Base-by-base conservation (phyloP, 306 rosid genomes). In the Inga laurina region DNA sequence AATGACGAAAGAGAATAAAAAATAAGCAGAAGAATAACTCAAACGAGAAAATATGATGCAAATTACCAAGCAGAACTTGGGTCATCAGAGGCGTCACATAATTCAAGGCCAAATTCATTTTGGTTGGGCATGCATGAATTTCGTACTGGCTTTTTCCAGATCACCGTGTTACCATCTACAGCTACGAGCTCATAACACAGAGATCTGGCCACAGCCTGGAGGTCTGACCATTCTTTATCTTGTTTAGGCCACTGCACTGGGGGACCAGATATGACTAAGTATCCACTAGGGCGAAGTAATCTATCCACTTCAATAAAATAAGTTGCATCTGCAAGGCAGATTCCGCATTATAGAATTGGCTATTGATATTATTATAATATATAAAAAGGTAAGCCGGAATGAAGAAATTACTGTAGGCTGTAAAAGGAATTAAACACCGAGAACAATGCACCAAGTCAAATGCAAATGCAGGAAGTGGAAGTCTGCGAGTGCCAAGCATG, bases 151-250 rank as follows among this genome's bases (percentile, higher is more conserved):
- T 97, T 94, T 88, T 94, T 94, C 99, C 99, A 97, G 82, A 97
- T 89, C 65, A 91, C 99, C 8, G 97, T 97, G 86, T 91, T 94
- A 54, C 97, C 97, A 85, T 97, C 99, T 46, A 94, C 97, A 30
- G 93, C 94, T 86, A 91, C 86, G 82, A 97, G 86, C 80, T 97
- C 99, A 83, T 92, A 97, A 88, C 99, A 97, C 89, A 91, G 85
- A 62, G 97, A 89, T 92, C 97, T 92, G 66, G 99, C 98, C 67
- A 94, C 94, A 64, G 86, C 91, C 91, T 97, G 99, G 65, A 97
- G 97, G 86, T 94, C 99, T 52, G 98, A 93, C 98, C 98, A 97
- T 89, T 97, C 99, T 89, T 94, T 97, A 79, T 97, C 99, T 90
- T 97, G 99, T 83, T 92, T 92, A 74, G 95, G 79, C 99, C 99